Conservation (phyloP, 1,284 basidiomycete species). For the Ustilago cynodontis region DNA sequence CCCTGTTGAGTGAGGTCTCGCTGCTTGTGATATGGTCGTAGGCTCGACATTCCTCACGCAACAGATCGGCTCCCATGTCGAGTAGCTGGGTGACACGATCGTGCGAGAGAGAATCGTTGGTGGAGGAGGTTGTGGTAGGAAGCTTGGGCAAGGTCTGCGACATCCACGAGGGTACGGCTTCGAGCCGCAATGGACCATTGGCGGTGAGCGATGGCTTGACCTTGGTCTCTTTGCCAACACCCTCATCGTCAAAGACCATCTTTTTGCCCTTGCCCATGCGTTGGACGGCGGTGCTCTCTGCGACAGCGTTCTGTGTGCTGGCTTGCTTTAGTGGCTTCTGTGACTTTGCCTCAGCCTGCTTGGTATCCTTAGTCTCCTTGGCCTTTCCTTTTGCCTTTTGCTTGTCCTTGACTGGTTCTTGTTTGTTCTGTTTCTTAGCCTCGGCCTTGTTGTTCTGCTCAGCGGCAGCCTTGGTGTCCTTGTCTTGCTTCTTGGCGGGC, state of each 20-base stretch:
- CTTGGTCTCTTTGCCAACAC: constrained; percentile 33
- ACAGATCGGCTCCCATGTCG: constrained; percentile 48
- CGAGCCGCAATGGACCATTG: constrained; percentile 44
- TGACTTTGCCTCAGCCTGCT: constrained; percentile 31
- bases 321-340: constrained; percentile 22
- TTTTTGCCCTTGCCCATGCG: constrained; percentile 52
- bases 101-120: constrained; percentile 20
- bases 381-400: constrained; percentile 18
- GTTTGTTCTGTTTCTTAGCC: constrained; percentile 15
- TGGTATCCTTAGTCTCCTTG: constrained; percentile 20
- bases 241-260: constrained; percentile 57
- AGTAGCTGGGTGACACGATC: constrained; percentile 56
- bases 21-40: constrained; percentile 61
- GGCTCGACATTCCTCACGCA: constrained; percentile 57
- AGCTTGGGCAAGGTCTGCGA: constrained; percentile 41
- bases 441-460: constrained; percentile 20
- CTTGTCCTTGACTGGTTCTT: constrained; percentile 18
- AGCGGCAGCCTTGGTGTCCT: constrained; percentile 9
- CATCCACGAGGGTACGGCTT: constrained; percentile 57
- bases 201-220: constrained; percentile 18
- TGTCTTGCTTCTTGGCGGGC: constrained; percentile 11
- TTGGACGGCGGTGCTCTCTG: constrained; percentile 30
- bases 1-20: constrained; percentile 54
- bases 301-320: constrained; percentile 1
- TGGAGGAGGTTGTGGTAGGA: constrained; percentile 10